These are phyloP conservation scores for Coemansia sp. DNA, from an alignment of 192 early-diverging fungal genomes.

Conservation along the genomic window DNA sequence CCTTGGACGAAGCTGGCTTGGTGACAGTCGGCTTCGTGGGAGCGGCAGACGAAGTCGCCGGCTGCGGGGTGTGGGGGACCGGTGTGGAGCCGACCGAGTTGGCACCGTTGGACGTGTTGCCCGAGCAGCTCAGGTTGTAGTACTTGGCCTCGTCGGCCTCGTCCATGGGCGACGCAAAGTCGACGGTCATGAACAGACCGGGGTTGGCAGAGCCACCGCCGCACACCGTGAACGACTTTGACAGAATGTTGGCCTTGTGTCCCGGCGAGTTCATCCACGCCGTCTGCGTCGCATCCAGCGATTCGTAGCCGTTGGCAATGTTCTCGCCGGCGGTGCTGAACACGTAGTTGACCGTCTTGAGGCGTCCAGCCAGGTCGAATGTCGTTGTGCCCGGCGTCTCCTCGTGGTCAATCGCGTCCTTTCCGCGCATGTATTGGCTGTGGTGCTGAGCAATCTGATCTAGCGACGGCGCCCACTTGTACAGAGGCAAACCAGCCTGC, in stretches of 20 bases:
- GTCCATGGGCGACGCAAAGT: constrained; percentile 44
- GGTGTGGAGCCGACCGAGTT: constrained; percentile 1
- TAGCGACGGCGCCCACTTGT: constrained; percentile 31
- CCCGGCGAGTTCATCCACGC: constrained; percentile 55
- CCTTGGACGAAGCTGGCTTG: neutral
- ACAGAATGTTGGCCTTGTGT: constrained; percentile 55
- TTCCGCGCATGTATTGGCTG: constrained; percentile 20
- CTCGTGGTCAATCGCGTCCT: constrained; percentile 18
- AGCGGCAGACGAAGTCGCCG: neutral
- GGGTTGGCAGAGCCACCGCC: constrained; percentile 41
- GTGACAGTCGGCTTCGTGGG: neutral
- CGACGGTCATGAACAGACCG: constrained; percentile 29
- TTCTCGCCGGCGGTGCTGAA: constrained; percentile 50
- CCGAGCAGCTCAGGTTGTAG: constrained; percentile 38
- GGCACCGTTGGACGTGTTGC: constrained; percentile 28
- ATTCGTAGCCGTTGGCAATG: constrained; percentile 22
- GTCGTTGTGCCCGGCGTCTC: constrained; percentile 10
- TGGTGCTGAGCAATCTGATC: constrained; percentile 30
- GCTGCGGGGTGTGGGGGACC: constrained; percentile 16
- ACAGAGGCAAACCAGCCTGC: constrained; percentile 3
- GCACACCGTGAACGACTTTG: constrained; percentile 43
- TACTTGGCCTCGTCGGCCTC: constrained; percentile 8
- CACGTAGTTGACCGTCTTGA: constrained; percentile 10
- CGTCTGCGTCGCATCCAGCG: constrained; percentile 11
- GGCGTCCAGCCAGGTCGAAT: constrained; percentile 20